Evolutionary conservation across 768 basidiomycete genomes (phyloP).

Genomic region (Pluteus cervinus): DNA sequence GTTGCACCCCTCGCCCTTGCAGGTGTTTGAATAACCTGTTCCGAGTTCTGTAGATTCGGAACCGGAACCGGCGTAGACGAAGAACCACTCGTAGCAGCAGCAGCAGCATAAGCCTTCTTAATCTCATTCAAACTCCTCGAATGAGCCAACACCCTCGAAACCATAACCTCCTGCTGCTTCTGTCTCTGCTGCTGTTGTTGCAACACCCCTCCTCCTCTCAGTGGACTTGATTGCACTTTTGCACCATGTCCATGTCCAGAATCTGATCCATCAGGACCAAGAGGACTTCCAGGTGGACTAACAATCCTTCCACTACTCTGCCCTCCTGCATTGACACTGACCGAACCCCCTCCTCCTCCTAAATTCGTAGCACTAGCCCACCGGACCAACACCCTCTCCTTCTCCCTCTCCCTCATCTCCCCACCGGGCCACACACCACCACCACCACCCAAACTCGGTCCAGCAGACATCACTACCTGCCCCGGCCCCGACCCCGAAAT

Average conservation of each 20-base stretch:
- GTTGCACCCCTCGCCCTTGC: too few relatives aligned
- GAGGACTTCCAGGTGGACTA: conserved; percentile 45
- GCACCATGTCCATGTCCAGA: too few relatives aligned
- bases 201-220: conserved; percentile 11
- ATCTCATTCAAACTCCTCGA: conserved; percentile 40
- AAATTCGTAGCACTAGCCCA: too few relatives aligned
- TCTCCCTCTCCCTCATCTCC: background rate
- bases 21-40: too few relatives aligned
- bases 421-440: background rate
- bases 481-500: too few relatives aligned
- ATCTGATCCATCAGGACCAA: too few relatives aligned
- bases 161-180: conserved; percentile 21
- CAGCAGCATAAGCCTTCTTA: conserved; percentile 6
- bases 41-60: background rate
- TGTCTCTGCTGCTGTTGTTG: conserved; percentile 7
- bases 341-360: too few relatives aligned
- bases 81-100: conserved; percentile 1
- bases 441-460: background rate
- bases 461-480: too few relatives aligned
- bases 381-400: conserved; percentile 1
- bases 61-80: conserved; percentile 8
- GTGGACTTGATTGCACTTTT: too few relatives aligned
- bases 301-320: conserved; percentile 33
- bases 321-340: too few relatives aligned
- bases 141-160: conserved; percentile 44